phyloP scores from a whole-genome alignment of 345 rosid species.

The Camelina hispida region DNA sequence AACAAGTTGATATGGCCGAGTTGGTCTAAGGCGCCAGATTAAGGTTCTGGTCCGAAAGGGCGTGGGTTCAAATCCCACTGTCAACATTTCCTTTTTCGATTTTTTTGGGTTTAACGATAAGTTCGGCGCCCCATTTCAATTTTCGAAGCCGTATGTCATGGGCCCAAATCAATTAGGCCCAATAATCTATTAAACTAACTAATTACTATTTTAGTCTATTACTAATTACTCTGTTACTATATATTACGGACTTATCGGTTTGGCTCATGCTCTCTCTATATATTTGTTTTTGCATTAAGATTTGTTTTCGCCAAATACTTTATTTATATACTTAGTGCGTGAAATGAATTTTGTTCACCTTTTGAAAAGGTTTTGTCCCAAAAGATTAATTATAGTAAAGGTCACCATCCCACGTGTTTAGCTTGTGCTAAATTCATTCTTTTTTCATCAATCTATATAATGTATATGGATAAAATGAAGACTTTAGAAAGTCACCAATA shows the following conservation, averaged over 20 bases:
- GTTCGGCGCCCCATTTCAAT: not conserved
- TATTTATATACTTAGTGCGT: not conserved
- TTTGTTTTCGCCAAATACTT: not conserved
- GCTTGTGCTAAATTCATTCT: not conserved
- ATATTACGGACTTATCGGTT: not conserved
- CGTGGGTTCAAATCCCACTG: conserved; percentile 99
- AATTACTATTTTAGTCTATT: too few relatives aligned
- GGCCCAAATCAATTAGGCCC: not conserved
- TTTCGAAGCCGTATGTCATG: not conserved
- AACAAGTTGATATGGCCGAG: conserved; percentile 90
- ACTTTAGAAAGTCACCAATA: conserved; percentile 19
- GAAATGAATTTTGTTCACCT: not conserved
- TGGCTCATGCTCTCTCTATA: not conserved
- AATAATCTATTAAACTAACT: not conserved
- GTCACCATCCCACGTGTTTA: not conserved
- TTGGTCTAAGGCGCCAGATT: conserved; percentile 99
- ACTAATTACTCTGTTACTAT: too few relatives aligned
- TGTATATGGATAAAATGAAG: conserved; percentile 7
- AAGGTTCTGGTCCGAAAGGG: conserved; percentile 99
- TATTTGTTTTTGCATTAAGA: not conserved
- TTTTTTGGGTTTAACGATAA: not conserved
- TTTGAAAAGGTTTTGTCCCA: not conserved
- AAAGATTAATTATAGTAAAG: not conserved
- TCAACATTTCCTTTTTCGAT: conserved; percentile 48
- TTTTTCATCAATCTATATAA: not conserved